phyloP scores from a whole-genome alignment of 2,329 filamentous ascomycete genomes.

The Trichoderma sp. region DNA sequence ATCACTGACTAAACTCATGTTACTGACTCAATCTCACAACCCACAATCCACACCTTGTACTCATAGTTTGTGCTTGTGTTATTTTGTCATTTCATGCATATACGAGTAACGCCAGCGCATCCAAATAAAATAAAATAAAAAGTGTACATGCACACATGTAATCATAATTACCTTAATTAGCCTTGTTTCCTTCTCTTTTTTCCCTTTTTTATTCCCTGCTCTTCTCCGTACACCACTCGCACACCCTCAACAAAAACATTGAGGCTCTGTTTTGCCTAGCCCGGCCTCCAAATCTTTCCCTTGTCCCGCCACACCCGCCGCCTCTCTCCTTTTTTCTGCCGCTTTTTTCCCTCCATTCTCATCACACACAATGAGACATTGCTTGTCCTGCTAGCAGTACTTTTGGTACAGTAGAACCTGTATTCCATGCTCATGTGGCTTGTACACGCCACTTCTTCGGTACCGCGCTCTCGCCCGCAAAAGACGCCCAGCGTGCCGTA shows the following conservation, averaged over 20 bases:
- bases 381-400: not conserved
- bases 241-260: not conserved
- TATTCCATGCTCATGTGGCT: not conserved
- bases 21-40: not conserved
- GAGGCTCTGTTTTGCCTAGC: not conserved
- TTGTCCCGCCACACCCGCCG: not conserved
- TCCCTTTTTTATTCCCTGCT: not conserved
- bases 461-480: not conserved
- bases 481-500: not conserved
- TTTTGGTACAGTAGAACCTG: not conserved
- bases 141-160: no score
- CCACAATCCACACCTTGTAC: not conserved
- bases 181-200: not conserved
- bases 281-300: not conserved
- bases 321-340: not conserved
- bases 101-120: not conserved
- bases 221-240: not conserved
- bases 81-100: not conserved
- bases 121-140: not conserved
- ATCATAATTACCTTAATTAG: not conserved
- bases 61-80: not conserved
- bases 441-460: not conserved
- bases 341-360: not conserved
- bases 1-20: not conserved
- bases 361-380: not conserved